A percentile compares a stretch with the other conserved stretches of the same genome.
phyloP scores from a whole-genome alignment of 106 monocot genomes.

The Chionographis japonica region DNA sequence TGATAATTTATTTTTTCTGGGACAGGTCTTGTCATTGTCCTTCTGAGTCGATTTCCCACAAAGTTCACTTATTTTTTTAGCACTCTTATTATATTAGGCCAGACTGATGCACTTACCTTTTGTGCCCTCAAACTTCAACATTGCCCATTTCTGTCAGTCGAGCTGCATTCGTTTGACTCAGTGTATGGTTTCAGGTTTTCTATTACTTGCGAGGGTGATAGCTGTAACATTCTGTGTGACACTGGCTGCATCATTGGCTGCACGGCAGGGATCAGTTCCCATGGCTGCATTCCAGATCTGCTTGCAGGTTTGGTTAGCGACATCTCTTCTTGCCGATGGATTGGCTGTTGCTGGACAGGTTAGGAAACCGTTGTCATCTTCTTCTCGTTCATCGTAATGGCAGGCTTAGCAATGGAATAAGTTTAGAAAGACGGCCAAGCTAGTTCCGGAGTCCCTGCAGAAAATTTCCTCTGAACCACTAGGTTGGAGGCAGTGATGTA shows the following conservation, averaged over 20 bases:
- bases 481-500: too few species aligned
- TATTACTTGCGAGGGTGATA: slow-evolving; percentile 61
- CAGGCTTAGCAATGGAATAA: too few species aligned
- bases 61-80: too few species aligned
- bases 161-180: neutral
- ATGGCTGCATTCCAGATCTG: slow-evolving; percentile 86
- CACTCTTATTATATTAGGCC: too few species aligned
- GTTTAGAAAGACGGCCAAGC: too few species aligned
- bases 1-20: too few species aligned
- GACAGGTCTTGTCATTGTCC: too few species aligned
- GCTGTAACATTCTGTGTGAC: slow-evolving; percentile 77
- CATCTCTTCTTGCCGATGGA: slow-evolving; percentile 76
- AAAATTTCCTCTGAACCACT: too few species aligned
- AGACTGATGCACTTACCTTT: neutral
- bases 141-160: too few species aligned
- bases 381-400: neutral
- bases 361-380: neutral
- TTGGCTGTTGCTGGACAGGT: slow-evolving; percentile 81
- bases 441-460: too few species aligned
- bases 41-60: too few species aligned
- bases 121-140: too few species aligned
- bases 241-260: slow-evolving; percentile 70
- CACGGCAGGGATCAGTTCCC: slow-evolving; percentile 51
- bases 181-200: slow-evolving; percentile 41
- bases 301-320: slow-evolving; percentile 71